Base-by-base conservation (phyloP, 768 basidiomycete species). In the Cystoderma amianthinum region DNA sequence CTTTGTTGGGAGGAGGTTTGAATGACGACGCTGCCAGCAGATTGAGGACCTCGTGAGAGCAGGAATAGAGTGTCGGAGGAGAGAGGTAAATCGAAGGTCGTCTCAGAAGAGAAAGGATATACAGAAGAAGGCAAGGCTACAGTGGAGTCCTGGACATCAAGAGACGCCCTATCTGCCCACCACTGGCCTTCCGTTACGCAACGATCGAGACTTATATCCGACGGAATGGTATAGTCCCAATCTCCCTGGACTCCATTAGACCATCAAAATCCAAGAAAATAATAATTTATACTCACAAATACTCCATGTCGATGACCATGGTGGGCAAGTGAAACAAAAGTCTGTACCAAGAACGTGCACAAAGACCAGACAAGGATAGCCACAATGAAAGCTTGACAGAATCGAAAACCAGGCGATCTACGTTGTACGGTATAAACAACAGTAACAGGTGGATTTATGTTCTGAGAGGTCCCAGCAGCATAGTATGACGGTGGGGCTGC, bases 61-160 rank as follows among this genome's bases (percentile, higher is more conserved):
- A 64, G 36, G 38, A 64, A 57, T 4, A 63, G 49, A 2, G 50
- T 45, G 4, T 58, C 55, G 1, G 57, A 46, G 3, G 50, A 51
- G 18, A 57, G 35, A 4, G 62, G 61, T 2, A 64, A 45, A 33
- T 55, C 44, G 20, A 48, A 43, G 6, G 38, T 30, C 5, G 41
- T 25, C 23, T 32, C 34, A 1, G 44, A 38, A 2, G 36, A 4
- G 34, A 13, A 39, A 6, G 44, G 47, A 35, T 36, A 41, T 9
- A 23, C 6, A 17, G 23, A 15, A 5, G 19, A 11, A 9, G 33
- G 23, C 5, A 38, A 10, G 37, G 5, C 5, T 15, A 9, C 16
- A 5, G 10, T 9, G 5, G 38, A 16, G 3, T 20, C 32, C 3
- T 20, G n/a, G 12, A 37, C 33, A 17, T 4, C 41, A 3, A 28